phyloP scores from a whole-genome alignment of 768 basidiomycete species.

The Termitomyces bulborhizus region DNA sequence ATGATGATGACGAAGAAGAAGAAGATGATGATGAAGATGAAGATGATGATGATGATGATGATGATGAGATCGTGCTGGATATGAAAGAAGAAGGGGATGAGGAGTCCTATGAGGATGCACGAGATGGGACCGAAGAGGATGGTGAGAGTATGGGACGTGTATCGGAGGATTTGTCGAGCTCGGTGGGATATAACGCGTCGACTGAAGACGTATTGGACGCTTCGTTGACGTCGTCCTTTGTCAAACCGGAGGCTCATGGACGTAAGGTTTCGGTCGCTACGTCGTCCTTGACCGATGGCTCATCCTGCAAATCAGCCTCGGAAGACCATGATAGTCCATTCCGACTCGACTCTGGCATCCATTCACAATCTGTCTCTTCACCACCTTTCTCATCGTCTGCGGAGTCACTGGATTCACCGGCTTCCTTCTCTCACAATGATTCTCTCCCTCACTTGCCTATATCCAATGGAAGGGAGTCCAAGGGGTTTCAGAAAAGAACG shows the following conservation, averaged over 20 bases:
- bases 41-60: slow-evolving; percentile 24
- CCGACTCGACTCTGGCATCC: slow-evolving; percentile 10
- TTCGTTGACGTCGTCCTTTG: slow-evolving; percentile 4
- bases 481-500: slow-evolving; percentile 16
- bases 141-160: slow-evolving; percentile 20
- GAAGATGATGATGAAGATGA: slow-evolving; percentile 24
- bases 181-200: slow-evolving; percentile 30
- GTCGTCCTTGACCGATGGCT: slow-evolving; percentile 16
- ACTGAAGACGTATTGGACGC: slow-evolving; percentile 21
- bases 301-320: slow-evolving; percentile 25
- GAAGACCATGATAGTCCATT: slow-evolving; percentile 17
- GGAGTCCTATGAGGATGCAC: slow-evolving; percentile 20
- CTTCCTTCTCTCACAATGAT: slow-evolving; percentile 44
- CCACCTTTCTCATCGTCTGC: slow-evolving; percentile 53
- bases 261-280: slow-evolving; percentile 11
- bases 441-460: slow-evolving; percentile 33
- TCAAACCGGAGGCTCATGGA: neutral
- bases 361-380: slow-evolving; percentile 24
- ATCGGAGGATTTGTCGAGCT: slow-evolving; percentile 24
- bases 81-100: slow-evolving; percentile 19
- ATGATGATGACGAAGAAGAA: slow-evolving; percentile 21
- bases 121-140: slow-evolving; percentile 21
- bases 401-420: slow-evolving; percentile 54
- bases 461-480: slow-evolving; percentile 18
- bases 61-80: slow-evolving; percentile 16